Evolutionary conservation across 2,329 filamentous ascomycete species (phyloP), one percentile per base, ranked within the genome.

Genomic region (Trichoderma oligosporum): DNA sequence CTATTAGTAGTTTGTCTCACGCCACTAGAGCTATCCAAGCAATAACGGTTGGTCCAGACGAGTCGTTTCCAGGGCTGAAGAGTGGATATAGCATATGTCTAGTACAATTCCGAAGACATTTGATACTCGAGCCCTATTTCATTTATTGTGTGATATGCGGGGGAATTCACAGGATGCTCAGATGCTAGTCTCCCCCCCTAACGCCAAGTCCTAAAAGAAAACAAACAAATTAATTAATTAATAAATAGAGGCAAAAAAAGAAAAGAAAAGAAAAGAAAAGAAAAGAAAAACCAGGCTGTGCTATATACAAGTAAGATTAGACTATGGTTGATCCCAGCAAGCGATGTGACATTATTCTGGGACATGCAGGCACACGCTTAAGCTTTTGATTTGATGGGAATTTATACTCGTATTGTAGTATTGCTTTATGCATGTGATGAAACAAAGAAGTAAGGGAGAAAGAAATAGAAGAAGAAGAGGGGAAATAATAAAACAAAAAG

Each of bases 1-100:
- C 52, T 55, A n/a, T n/a, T n/a, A 55, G 52, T 55, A 55, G 41
- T 46, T 46, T 55, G 52, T 55, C 52, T 55, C 52, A 55, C 52
- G 52, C 52, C 52, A 55, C 52, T 18, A 27, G 16, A 16, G 35
- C 39, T 31, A 39, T 41, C 41, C 27, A 38, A 38, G 52, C 52
- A 24, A 46, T 38, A n/a, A 31, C 31, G 31, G 52, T 55, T 46
- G 52, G 47, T 51, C 47, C n/a, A 29, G 24, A 35, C 33, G 27
- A 31, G 41, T 55, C 51, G 29, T 33, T 38, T 45, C 51, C 51
- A 54, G 41, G 52, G 52, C 52, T 55, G 52, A 55, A 55, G 52
- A 55, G 52, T 55, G 41, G 52, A 35, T 38, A 29, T 16, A 24
- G 41, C 39, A 35, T 38, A 29, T 16, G 31, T 16, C 52, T 24